A percentile compares a stretch with the other conserved stretches of the same genome.
These are phyloP conservation scores for Phytophthora hibernalis DNA, from an alignment of 352 stramenopile species.

Conservation along the genomic window DNA sequence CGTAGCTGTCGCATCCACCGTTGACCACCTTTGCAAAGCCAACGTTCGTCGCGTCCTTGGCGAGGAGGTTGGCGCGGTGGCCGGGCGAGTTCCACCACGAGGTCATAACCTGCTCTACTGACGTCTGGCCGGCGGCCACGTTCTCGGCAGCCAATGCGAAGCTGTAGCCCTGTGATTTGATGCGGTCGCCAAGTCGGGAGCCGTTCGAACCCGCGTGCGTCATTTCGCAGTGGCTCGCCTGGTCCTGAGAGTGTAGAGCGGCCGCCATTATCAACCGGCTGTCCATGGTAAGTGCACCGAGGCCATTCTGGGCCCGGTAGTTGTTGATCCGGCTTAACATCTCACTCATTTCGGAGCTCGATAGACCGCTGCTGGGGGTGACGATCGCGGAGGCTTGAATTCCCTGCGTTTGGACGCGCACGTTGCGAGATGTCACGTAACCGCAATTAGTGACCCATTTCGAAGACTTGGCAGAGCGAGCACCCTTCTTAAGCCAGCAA, in stretches of 20 bases:
- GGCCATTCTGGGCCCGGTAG: conserved; percentile 50
- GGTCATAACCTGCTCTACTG: conserved; percentile 51
- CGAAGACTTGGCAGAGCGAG: conserved; percentile 16
- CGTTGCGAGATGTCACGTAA: conserved; percentile 43
- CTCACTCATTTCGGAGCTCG: conserved; percentile 30
- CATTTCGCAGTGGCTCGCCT: conserved; percentile 54
- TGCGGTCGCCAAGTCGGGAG: conserved; percentile 38
- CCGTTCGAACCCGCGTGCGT: conserved; percentile 53
- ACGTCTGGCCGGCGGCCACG: conserved; percentile 53
- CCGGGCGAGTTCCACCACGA: conserved; percentile 59
- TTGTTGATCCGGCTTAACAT: conserved; percentile 64
- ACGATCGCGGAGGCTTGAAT: neutral
- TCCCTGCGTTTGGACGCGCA: conserved; percentile 7
- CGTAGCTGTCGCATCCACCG: conserved; percentile 30
- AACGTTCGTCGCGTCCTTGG: conserved; percentile 33
- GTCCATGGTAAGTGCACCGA: conserved; percentile 52
- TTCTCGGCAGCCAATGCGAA: conserved; percentile 52
- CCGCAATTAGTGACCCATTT: conserved; percentile 43
- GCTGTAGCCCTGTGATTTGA: conserved; percentile 41
- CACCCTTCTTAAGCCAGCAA: conserved; percentile 53
- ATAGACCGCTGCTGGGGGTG: conserved; percentile 39
- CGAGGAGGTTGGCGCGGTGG: conserved; percentile 59
- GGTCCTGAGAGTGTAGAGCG: conserved; percentile 50
- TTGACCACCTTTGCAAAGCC: conserved; percentile 46
- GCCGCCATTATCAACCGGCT: conserved; percentile 43